Conservation (phyloP, 768 basidiomycete species). For the Phaeotremella skinneri region DNA sequence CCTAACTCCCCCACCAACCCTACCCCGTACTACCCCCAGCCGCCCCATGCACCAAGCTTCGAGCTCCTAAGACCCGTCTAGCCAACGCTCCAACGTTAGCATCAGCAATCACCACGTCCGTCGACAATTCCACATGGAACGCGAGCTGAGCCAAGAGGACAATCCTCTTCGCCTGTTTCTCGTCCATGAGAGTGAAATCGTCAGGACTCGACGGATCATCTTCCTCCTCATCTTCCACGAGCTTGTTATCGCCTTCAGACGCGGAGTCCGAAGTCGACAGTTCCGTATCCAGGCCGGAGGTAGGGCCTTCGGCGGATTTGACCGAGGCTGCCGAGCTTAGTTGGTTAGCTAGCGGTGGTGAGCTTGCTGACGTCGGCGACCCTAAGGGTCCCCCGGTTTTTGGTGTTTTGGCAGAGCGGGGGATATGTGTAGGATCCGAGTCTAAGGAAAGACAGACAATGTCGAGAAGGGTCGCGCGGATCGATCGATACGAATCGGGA, state of each 20-base stretch:
- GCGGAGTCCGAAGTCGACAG: neutral
- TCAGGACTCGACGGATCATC: conserved; percentile 63
- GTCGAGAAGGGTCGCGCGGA: conserved; percentile 66
- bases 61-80: conserved; percentile 66
- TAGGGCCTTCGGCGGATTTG: neutral
- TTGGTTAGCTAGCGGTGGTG: conserved; percentile 1
- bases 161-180: conserved; percentile 84
- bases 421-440: conserved; percentile 76
- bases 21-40: neutral
- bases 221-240: conserved; percentile 10
- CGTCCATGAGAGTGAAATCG: conserved; percentile 92
- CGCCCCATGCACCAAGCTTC: conserved; percentile 25
- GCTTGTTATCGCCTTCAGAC: neutral
- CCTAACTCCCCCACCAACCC: neutral
- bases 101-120: conserved; percentile 88
- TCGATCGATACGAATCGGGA: conserved; percentile 62
- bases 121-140: conserved; percentile 83
- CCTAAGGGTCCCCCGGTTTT: conserved; percentile 23
- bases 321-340: conserved; percentile 2
- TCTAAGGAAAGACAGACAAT: conserved; percentile 86
- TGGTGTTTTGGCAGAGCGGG: conserved; percentile 55
- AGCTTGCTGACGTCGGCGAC: neutral
- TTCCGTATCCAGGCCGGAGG: conserved; percentile 2
- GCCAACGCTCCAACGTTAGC: conserved; percentile 85
- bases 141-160: conserved; percentile 71